A percentile compares a stretch with the other conserved stretches of the same genome.
phyloP scores from a whole-genome alignment of 1,284 basidiomycete genomes.

The Meira nashicola region DNA sequence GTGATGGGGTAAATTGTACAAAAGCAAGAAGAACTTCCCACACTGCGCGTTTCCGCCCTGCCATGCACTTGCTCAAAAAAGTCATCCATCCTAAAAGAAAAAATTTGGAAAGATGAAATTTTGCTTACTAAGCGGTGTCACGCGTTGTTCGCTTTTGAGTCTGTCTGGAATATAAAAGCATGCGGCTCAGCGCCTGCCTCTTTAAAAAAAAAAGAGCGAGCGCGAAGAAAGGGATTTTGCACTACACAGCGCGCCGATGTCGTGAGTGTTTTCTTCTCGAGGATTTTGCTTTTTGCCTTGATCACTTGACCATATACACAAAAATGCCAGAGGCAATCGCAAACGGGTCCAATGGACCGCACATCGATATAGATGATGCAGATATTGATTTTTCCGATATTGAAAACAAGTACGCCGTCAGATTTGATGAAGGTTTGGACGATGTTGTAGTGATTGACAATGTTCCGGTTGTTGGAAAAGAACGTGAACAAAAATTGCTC shows the following conservation, averaged over 20 bases:
- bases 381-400: slow-evolving; percentile 91
- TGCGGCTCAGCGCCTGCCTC: too few species aligned
- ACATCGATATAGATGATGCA: slow-evolving; percentile 54
- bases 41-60: neutral
- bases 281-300: neutral
- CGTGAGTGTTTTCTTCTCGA: neutral
- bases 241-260: neutral
- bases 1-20: neutral
- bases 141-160: neutral
- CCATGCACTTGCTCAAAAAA: too few species aligned
- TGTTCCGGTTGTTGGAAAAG: slow-evolving; percentile 52
- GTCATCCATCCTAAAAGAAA: too few species aligned
- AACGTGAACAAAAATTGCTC: slow-evolving; percentile 53
- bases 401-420: slow-evolving; percentile 64
- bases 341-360: slow-evolving; percentile 29
- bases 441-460: slow-evolving; percentile 55
- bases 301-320: neutral
- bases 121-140: neutral
- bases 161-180: neutral
- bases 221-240: neutral
- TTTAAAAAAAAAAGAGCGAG: neutral
- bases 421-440: slow-evolving; percentile 54
- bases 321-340: slow-evolving; percentile 22
- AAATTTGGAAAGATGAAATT: neutral
- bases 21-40: neutral